Conservation (phyloP, 768 basidiomycete species). For the Podaxis carcinomalis region DNA sequence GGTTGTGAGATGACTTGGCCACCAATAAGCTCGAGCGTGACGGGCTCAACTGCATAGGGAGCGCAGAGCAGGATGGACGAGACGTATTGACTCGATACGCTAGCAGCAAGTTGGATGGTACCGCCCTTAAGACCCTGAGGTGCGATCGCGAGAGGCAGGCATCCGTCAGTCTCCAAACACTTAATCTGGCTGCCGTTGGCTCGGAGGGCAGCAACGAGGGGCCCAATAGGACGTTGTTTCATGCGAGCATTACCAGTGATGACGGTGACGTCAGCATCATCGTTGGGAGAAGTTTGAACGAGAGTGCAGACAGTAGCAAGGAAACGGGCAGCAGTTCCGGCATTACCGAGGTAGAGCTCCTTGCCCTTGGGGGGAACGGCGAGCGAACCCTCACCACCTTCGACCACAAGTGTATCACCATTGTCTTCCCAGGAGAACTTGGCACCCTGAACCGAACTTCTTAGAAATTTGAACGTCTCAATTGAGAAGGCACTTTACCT, state of each 20-base stretch:
- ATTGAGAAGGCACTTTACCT: slow-evolving; percentile 41
- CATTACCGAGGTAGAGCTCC: slow-evolving; percentile 94
- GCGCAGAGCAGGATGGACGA: slow-evolving; percentile 96
- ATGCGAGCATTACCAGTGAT: slow-evolving; percentile 98
- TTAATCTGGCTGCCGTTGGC: slow-evolving; percentile 76
- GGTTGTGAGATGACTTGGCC: slow-evolving; percentile 97
- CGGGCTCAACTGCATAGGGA: slow-evolving; percentile 81
- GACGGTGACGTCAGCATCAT: slow-evolving; percentile 51
- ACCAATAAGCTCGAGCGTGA: slow-evolving; percentile 86
- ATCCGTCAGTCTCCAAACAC: slow-evolving; percentile 78
- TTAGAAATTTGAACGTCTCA: not conserved
- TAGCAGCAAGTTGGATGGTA: slow-evolving; percentile 83
- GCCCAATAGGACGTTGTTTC: slow-evolving; percentile 97
- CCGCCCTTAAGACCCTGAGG: slow-evolving; percentile 82
- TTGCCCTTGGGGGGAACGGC: slow-evolving; percentile 74
- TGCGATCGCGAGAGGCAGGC: slow-evolving; percentile 83
- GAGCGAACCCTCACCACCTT: slow-evolving; percentile 80
- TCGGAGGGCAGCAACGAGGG: slow-evolving; percentile 85
- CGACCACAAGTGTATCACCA: slow-evolving; percentile 91
- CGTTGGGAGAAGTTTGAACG: slow-evolving; percentile 45
- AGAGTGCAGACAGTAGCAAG: slow-evolving; percentile 94
- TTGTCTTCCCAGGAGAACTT: slow-evolving; percentile 93
- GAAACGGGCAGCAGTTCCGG: slow-evolving; percentile 97
- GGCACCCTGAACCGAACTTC: slow-evolving; percentile 59
- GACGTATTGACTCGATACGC: slow-evolving; percentile 96